These are phyloP conservation scores for Scedosporium apiospermum DNA, from an alignment of 2,329 filamentous ascomycete genomes.

Conservation along the genomic window DNA sequence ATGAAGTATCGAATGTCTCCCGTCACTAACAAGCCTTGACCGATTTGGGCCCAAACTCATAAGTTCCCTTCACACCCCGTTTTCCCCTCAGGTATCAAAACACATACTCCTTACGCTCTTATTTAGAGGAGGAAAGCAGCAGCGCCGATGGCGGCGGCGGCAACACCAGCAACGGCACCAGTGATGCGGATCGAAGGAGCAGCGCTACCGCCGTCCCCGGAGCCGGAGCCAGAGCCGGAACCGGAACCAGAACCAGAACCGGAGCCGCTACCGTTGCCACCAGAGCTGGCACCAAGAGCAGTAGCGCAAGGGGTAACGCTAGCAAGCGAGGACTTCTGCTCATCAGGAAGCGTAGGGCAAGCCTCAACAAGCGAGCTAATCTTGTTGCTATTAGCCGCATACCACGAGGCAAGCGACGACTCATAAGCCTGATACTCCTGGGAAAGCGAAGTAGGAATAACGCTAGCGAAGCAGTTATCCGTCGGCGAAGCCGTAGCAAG, in stretches of 20 bases:
- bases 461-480: slow-evolving; percentile 22
- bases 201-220: slow-evolving; percentile 13
- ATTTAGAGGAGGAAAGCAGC: slow-evolving; percentile 11
- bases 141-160: slow-evolving; percentile 19
- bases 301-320: slow-evolving; percentile 7
- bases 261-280: neutral
- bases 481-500: slow-evolving; percentile 14
- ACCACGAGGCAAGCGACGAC: slow-evolving; percentile 20
- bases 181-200: slow-evolving; percentile 16
- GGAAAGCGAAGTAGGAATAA: slow-evolving; percentile 19
- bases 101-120: neutral
- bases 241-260: neutral
- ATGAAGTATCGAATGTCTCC: no score
- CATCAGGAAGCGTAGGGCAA: slow-evolving; percentile 15
- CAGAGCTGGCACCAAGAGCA: neutral
- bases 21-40: no score
- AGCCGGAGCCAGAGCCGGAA: slow-evolving; percentile 14
- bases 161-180: slow-evolving; percentile 19
- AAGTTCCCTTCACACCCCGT: neutral
- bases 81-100: neutral
- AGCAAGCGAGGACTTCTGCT: neutral
- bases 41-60: neutral
- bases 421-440: slow-evolving; percentile 22
- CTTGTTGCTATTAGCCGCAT: slow-evolving; percentile 16
- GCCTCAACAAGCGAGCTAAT: slow-evolving; percentile 15